Evolutionary conservation across 2,329 filamentous ascomycete genomes (phyloP).

Genomic region (Xylariaceae sp.): DNA sequence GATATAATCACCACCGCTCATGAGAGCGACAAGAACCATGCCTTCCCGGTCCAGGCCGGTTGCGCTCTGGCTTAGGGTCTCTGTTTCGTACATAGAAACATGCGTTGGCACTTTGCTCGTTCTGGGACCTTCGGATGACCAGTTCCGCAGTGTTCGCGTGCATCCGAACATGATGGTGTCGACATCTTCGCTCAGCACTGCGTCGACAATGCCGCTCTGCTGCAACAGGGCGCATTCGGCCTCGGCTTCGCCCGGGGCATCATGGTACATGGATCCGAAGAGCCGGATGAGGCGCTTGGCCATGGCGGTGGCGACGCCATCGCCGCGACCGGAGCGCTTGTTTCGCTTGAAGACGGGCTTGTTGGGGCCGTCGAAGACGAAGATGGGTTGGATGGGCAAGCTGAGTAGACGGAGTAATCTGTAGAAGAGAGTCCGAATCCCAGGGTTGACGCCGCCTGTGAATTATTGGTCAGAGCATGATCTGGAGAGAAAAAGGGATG

Average conservation of each 20-base stretch:
- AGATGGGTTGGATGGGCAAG: slow-evolving; percentile 77
- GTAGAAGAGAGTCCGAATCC: slow-evolving; percentile 87
- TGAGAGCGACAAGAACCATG: slow-evolving; percentile 88
- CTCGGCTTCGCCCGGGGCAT: slow-evolving; percentile 91
- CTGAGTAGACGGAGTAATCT: slow-evolving; percentile 72
- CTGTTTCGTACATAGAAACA: slow-evolving; percentile 71
- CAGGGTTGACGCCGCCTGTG: slow-evolving; percentile 73
- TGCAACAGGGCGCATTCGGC: slow-evolving; percentile 91
- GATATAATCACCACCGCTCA: slow-evolving; percentile 93
- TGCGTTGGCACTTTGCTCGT: slow-evolving; percentile 71
- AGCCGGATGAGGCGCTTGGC: slow-evolving; percentile 78
- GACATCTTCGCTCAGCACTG: slow-evolving; percentile 91
- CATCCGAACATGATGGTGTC: slow-evolving; percentile 98
- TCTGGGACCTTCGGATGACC: slow-evolving; percentile 66
- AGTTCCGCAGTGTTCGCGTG: slow-evolving; percentile 70
- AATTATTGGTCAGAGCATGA: background rate
- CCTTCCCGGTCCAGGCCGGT: slow-evolving; percentile 72
- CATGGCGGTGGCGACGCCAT: slow-evolving; percentile 63
- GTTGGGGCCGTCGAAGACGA: slow-evolving; percentile 83
- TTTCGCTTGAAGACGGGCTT: slow-evolving; percentile 87
- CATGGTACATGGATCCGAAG: slow-evolving; percentile 79
- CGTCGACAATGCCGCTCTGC: slow-evolving; percentile 76
- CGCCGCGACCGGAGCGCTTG: slow-evolving; percentile 62
- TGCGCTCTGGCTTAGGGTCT: slow-evolving; percentile 43
- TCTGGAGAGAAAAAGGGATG: background rate